Percentiles rank a stretch among this genome's conserved stretches.
These are phyloP conservation scores for Verbena officinalis DNA, from an alignment of 257 asterid genomes.

Conservation along the genomic window DNA sequence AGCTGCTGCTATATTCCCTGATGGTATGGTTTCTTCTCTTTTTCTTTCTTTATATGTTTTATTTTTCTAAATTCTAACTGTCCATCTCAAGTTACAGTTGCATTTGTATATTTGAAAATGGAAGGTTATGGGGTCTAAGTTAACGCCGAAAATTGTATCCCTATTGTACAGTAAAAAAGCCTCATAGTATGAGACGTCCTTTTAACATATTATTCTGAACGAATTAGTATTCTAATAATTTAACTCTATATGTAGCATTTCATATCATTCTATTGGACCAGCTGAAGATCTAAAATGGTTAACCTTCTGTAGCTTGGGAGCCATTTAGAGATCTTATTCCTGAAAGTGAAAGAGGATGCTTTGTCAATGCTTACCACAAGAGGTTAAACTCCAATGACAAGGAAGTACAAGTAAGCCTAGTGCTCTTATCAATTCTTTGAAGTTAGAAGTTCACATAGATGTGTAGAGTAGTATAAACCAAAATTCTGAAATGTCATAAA, in stretches of 20 bases:
- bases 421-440: slow-evolving; percentile 22
- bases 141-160: neutral
- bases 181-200: neutral
- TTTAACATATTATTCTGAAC: neutral
- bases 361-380: slow-evolving; percentile 83
- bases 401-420: slow-evolving; percentile 75
- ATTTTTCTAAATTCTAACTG: neutral
- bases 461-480: neutral
- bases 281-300: slow-evolving; percentile 11
- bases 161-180: neutral
- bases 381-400: slow-evolving; percentile 81
- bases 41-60: neutral
- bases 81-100: slow-evolving; percentile 22
- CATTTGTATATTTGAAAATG: slow-evolving; percentile 11
- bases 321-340: slow-evolving; percentile 93
- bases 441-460: too few relatives aligned
- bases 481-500: neutral
- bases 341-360: slow-evolving; percentile 80
- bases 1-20: slow-evolving; percentile 97
- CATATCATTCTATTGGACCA: slow-evolving; percentile 16
- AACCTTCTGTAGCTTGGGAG: slow-evolving; percentile 79
- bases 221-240: neutral
- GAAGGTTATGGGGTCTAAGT: slow-evolving; percentile 8
- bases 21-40: slow-evolving; percentile 52
- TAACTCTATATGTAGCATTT: neutral